Evolutionary conservation across 2,329 filamentous ascomycete species (phyloP).

Genomic region (Fusarium protoensiforme): DNA sequence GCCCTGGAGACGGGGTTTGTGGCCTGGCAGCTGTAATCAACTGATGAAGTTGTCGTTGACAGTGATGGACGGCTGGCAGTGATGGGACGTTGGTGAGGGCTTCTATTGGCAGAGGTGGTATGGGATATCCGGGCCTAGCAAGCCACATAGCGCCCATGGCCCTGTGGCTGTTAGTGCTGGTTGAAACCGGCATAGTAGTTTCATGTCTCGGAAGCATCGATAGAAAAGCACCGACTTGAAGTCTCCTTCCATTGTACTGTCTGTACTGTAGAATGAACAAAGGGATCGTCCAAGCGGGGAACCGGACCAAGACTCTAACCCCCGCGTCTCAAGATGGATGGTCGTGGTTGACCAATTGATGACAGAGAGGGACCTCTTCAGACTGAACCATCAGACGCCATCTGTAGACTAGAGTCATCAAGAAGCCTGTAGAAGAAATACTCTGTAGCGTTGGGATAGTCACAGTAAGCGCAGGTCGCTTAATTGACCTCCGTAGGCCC

Average conservation of each 20-base stretch:
- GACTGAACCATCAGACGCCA: neutral
- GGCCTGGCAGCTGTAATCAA: slow-evolving; percentile 13
- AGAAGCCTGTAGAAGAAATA: neutral
- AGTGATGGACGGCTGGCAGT: slow-evolving; percentile 20
- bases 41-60: neutral
- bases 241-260: neutral
- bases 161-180: neutral
- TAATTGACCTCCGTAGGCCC: slow-evolving; percentile 8
- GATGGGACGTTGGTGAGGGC: neutral
- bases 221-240: neutral
- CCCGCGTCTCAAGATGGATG: neutral
- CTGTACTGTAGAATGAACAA: no score
- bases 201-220: neutral
- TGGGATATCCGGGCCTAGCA: neutral
- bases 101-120: neutral
- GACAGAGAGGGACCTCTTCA: neutral
- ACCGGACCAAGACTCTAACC: neutral
- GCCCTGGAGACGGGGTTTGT: neutral
- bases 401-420: neutral
- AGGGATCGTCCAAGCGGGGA: neutral
- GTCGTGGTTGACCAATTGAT: neutral
- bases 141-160: neutral
- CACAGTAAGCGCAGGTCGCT: slow-evolving; percentile 1
- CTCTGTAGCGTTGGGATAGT: neutral
- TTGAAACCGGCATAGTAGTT: neutral